Percentiles rank a stretch among this genome's conserved stretches.
phyloP scores from a whole-genome alignment of 2,329 filamentous ascomycete genomes.

The Pseudogymnoascus sp. region DNA sequence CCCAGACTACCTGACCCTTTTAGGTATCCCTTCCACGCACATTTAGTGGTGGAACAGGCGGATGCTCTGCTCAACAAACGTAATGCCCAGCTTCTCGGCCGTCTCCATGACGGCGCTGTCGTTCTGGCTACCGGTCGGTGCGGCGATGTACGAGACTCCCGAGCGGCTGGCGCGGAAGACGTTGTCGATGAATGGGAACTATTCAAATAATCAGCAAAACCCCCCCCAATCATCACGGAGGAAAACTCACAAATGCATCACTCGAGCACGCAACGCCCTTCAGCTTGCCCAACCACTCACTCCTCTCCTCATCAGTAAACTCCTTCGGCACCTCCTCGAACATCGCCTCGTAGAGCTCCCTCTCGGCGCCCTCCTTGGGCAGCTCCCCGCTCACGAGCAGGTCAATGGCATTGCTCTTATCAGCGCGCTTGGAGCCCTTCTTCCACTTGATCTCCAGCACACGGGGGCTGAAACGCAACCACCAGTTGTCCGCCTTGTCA shows the following conservation, averaged over 20 bases:
- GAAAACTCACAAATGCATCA: constrained; percentile 88
- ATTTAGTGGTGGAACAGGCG: constrained; percentile 88
- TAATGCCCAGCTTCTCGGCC: constrained; percentile 84
- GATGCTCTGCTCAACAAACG: constrained; percentile 90
- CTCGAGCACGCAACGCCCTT: constrained; percentile 79
- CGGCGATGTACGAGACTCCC: constrained; percentile 92
- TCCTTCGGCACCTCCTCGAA: constrained; percentile 83
- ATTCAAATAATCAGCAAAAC: no score
- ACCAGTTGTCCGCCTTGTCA: constrained; percentile 99
- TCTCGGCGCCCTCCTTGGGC: constrained; percentile 76
- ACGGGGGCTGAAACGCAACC: constrained; percentile 94
- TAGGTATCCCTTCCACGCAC: neutral
- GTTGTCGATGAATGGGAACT: constrained; percentile 98
- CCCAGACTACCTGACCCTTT: neutral
- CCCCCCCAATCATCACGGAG: no score
- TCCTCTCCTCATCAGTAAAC: constrained; percentile 79
- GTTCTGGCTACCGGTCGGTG: constrained; percentile 85
- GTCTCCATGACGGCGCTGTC: constrained; percentile 78
- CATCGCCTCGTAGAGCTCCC: constrained; percentile 76
- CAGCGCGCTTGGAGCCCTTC: constrained; percentile 90
- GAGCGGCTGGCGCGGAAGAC: constrained; percentile 85
- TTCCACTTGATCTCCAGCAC: constrained; percentile 91
- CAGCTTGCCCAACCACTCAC: constrained; percentile 79
- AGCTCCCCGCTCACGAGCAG: constrained; percentile 87
- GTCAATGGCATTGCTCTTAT: constrained; percentile 98